Evolutionary conservation across 1,139 yeast species (phyloP), one percentile per base, ranked within the genome.

Genomic region (Lodderomyces orthopsilosis): DNA sequence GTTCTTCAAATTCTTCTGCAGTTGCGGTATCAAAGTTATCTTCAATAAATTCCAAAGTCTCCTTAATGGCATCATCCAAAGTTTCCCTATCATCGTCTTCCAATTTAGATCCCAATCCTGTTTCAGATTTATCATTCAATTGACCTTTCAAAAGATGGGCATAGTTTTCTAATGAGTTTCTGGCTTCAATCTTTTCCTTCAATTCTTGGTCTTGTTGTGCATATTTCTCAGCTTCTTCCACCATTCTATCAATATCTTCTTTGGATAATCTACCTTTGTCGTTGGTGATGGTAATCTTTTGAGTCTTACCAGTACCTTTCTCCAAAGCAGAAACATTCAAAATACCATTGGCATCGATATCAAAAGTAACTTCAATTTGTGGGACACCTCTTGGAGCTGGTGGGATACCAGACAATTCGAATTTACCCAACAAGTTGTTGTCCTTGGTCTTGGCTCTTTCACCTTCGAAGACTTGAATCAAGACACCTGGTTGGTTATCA

Each of bases 231-330:
- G 95, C 96, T 66, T 89, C 96, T 68, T 84, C 89, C 57, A 88
- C 95, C 96, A 88, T 89, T 72, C 90, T 85, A 62, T 88, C 96
- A 58, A 88, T 88, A 49, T 88, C 95, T 51, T 88, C 95, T 74
- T 86, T 86, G 49, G 96, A 78, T 63, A 93, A 81, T 78, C 98
- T 87, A 62, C 97, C 97, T 80, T 91, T 90, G 70, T 93, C 98
- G 67, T 93, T 93, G 61, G 93, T 88, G 69, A 93, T 93, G 51
- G 96, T 88, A 62, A 93, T 88, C 51, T 95, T 84, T 70, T 93
- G 89, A 47, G 93, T 81, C 74, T 90, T 90, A 73, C 76, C 76
- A 46, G 75, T 70, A 43, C 75, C 75, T 59, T 70, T 71, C 53
- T 70, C 76, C 46, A 62, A 55, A 35, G 76, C 76, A 53, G 67